Evolutionary conservation across 1,284 basidiomycete genomes (phyloP).

Genomic region (Microbotryomycetes sp.): DNA sequence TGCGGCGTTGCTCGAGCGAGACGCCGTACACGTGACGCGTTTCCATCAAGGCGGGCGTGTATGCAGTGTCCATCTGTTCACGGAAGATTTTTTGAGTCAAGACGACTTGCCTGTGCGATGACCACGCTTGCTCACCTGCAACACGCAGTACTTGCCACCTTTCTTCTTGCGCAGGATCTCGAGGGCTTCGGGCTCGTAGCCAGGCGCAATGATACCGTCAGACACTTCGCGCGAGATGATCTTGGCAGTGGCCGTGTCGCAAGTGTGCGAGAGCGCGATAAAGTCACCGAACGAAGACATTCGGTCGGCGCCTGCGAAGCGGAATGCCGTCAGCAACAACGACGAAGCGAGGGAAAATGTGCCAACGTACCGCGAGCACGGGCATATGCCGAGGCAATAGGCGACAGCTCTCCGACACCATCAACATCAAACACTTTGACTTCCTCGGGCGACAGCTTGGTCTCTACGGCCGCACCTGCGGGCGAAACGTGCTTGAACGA

Average conservation of each 20-base stretch:
- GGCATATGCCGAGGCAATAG: slow-evolving; percentile 87
- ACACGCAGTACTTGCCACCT: slow-evolving; percentile 95
- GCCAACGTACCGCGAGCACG: slow-evolving; percentile 70
- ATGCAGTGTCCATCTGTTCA: slow-evolving; percentile 70
- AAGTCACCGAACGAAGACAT: slow-evolving; percentile 99
- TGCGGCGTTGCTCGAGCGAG: slow-evolving; percentile 81
- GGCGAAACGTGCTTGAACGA: slow-evolving; percentile 99
- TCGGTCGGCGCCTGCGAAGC: slow-evolving; percentile 70
- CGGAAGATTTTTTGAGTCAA: background rate
- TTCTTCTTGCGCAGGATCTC: slow-evolving; percentile 95
- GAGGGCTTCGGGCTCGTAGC: slow-evolving; percentile 78
- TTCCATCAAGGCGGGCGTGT: slow-evolving; percentile 69
- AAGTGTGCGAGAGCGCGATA: slow-evolving; percentile 85
- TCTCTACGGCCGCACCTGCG: slow-evolving; percentile 87
- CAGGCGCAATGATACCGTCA: slow-evolving; percentile 94
- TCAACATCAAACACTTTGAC: slow-evolving; percentile 96
- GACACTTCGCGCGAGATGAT: slow-evolving; percentile 98
- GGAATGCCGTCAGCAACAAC: background rate
- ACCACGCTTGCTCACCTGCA: slow-evolving; percentile 55
- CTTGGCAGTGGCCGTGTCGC: slow-evolving; percentile 86
- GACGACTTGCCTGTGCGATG: background rate
- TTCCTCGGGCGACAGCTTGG: slow-evolving; percentile 75
- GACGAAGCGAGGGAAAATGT: background rate
- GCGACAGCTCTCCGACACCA: slow-evolving; percentile 81
- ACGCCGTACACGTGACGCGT: slow-evolving; percentile 94